Conservation (phyloP, 768 basidiomycete genomes). For the Boletus reticulatus region DNA sequence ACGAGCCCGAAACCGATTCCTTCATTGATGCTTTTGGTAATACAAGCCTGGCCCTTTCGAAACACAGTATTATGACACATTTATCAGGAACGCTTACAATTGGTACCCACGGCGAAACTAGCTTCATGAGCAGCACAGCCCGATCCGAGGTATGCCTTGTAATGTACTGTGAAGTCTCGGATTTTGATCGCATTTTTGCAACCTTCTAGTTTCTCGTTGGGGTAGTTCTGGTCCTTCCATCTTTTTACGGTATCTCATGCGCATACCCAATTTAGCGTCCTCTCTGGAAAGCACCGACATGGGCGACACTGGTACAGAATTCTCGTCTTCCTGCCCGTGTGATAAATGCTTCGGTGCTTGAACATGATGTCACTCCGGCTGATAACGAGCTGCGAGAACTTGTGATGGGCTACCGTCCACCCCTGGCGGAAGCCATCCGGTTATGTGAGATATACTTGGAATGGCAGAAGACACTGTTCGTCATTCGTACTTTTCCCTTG, state of each 20-base stretch:
- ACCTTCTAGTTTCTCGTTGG: constrained; percentile 52
- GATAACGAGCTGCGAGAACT: constrained; percentile 40
- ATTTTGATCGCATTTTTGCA: not conserved
- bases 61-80: not conserved
- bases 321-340: constrained; percentile 43
- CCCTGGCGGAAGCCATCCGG: constrained; percentile 54
- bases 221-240: constrained; percentile 30
- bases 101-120: constrained; percentile 51
- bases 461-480: constrained; percentile 58
- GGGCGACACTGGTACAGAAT: constrained; percentile 14
- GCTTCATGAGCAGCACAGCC: constrained; percentile 63
- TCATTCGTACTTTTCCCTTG: constrained; percentile 1
- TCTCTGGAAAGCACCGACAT: constrained; percentile 12
- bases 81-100: constrained; percentile 56
- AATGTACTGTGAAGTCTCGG: not conserved
- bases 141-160: constrained; percentile 55
- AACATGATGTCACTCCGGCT: constrained; percentile 28
- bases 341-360: constrained; percentile 36
- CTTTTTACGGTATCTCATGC: not conserved
- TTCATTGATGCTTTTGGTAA: constrained; percentile 51
- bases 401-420: constrained; percentile 50
- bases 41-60: not conserved
- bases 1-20: constrained; percentile 40
- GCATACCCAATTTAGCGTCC: constrained; percentile 22
- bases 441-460: constrained; percentile 67